Percentiles rank a stretch among this genome's conserved stretches.
Conservation (phyloP, 495 filamentous ascomycete species). For the Penicillium angulare region DNA sequence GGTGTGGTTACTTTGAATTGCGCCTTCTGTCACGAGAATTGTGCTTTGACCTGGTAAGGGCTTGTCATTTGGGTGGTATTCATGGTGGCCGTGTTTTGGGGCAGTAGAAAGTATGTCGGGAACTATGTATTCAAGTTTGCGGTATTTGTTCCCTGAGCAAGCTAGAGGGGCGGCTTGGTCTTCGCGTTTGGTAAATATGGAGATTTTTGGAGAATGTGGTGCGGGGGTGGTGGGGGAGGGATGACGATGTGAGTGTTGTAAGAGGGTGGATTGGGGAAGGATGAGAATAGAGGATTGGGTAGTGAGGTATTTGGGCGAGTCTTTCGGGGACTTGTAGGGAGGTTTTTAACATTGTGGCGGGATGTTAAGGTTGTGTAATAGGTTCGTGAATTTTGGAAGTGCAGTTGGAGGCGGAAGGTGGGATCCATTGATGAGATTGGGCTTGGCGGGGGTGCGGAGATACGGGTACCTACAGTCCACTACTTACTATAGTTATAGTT, state of each 20-base stretch:
- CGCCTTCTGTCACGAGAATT: slow-evolving; percentile 41
- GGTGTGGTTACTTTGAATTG: slow-evolving; percentile 44
- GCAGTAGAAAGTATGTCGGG: slow-evolving; percentile 30
- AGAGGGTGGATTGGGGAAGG: slow-evolving; percentile 37
- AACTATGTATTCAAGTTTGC: slow-evolving; percentile 44
- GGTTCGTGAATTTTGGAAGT: no score
- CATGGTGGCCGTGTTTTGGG: slow-evolving; percentile 20
- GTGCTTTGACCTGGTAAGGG: slow-evolving; percentile 18
- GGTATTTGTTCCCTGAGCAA: slow-evolving; percentile 43
- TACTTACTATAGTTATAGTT: no score
- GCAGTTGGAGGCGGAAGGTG: no score
- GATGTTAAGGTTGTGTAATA: no score
- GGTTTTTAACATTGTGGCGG: slow-evolving; percentile 1
- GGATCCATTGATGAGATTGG: no score
- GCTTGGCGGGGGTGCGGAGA: no score
- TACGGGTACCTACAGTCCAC: no score
- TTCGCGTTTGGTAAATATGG: slow-evolving; percentile 39
- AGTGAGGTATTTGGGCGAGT: slow-evolving; percentile 31
- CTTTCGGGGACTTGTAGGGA: slow-evolving; percentile 21
- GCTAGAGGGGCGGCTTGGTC: slow-evolving; percentile 39
- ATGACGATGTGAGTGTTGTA: slow-evolving; percentile 13
- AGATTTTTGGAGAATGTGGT: slow-evolving; percentile 13
- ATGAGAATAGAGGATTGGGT: slow-evolving; percentile 30
- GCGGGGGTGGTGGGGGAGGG: slow-evolving; percentile 1
- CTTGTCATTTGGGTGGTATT: slow-evolving; percentile 13